Evolutionary conservation across 352 stramenopile species (phyloP), one percentile per base, ranked within the genome.

Genomic region (Globisporangium recalcitrans): DNA sequence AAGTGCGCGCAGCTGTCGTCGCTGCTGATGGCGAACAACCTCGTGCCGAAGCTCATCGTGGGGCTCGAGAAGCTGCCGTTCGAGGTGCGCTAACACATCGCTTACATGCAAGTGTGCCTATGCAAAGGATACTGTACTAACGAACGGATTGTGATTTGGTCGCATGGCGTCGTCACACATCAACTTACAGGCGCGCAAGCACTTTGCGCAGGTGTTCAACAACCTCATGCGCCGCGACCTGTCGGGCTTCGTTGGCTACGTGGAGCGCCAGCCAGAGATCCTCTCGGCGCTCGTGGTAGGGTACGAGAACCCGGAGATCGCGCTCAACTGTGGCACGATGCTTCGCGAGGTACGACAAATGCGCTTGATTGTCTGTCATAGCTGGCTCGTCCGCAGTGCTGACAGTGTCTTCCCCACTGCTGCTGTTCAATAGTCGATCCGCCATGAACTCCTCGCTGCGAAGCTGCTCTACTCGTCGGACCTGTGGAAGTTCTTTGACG

Each of bases 401-500:
- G 21, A n/a, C 29, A 26, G 6, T 47, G 21, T 22, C 10, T 22
- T 13, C 19, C 9, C 11, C 32, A 14, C 24, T 62, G 27, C 51
- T 27, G 13, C n/a, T 26, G n/a, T 32, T 6, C 3, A 1, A 1
- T 60, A 88, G 76, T 90, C 83, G 36, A 88, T 95, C 52, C 83
- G 86, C 42, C 85, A 97, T 64, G 82, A 95, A 63, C 67, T 78
- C 27, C 68, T 97, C 24, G 77, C 81, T 27, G 67, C 73, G 31
- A 87, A 85, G 36, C 80, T 94, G 27, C 68, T 96, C 36, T 88
- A 90, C 71, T 90, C 82, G 65, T 69, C 82, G 10, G 78, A 91
- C 34, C 67, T 96, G 27, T 96, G 88, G 87, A 90, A 91, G 65
- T 97, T 97, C 62, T 96, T 97, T 61, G 87, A 96, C 68, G 70